Conservation (phyloP, 768 basidiomycete genomes). For the Crucibulum laeve region DNA sequence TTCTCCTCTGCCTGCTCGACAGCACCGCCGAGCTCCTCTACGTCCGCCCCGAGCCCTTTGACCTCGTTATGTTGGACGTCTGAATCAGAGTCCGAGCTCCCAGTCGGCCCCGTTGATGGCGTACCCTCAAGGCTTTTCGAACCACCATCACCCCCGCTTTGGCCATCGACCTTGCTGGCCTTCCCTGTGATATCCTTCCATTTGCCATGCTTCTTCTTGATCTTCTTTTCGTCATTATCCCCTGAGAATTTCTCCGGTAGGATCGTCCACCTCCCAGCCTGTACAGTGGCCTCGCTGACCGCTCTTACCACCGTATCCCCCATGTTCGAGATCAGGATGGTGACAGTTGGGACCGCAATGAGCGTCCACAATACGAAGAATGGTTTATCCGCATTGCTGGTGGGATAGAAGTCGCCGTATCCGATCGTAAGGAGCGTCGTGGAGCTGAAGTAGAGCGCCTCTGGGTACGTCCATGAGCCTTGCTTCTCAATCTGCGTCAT, state of each 20-base stretch:
- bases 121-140: background rate
- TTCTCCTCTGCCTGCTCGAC: conserved; percentile 27
- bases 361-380: conserved; percentile 40
- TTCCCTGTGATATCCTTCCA: conserved; percentile 1
- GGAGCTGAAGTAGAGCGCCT: conserved; percentile 35
- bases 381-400: conserved; percentile 29
- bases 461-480: conserved; percentile 30
- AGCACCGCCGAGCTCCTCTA: conserved; percentile 26
- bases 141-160: background rate
- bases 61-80: background rate
- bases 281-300: conserved; percentile 26
- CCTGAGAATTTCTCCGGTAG: conserved; percentile 17
- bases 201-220: conserved; percentile 2
- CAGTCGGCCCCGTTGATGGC: background rate
- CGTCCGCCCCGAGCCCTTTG: conserved; percentile 13
- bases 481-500: conserved; percentile 10
- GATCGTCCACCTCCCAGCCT: conserved; percentile 21
- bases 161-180: conserved; percentile 3
- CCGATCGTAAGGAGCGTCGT: conserved; percentile 36
- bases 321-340: conserved; percentile 41
- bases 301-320: conserved; percentile 41
- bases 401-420: conserved; percentile 34
- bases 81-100: background rate
- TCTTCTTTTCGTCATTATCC: background rate
- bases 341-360: conserved; percentile 35